Percentiles rank a stretch among this genome's conserved stretches.
phyloP scores from a whole-genome alignment of 768 basidiomycete genomes.

The Epithele typhae region DNA sequence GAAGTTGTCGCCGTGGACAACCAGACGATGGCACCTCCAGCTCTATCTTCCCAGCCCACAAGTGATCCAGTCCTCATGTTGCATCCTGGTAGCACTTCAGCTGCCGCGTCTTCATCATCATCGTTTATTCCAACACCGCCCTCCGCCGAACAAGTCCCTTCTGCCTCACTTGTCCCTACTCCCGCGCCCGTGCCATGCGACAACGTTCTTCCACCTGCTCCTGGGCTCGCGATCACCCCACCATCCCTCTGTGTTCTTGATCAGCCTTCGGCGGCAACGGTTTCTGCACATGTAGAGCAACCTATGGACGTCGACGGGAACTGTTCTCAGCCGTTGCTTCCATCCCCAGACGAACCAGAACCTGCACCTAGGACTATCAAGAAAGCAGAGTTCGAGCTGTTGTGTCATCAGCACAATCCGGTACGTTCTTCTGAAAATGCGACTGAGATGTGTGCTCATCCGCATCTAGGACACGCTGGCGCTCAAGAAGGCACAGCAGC shows the following conservation, averaged over 20 bases:
- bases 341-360: neutral
- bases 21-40: slow-evolving; percentile 12
- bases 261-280: neutral
- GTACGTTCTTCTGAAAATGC: slow-evolving; percentile 41
- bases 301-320: slow-evolving; percentile 36
- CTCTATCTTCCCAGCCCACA: neutral
- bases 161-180: too few relatives aligned
- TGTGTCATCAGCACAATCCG: slow-evolving; percentile 89
- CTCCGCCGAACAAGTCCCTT: too few relatives aligned
- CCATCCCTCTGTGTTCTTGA: neutral
- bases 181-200: too few relatives aligned
- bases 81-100: neutral
- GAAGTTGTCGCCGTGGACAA: slow-evolving; percentile 66
- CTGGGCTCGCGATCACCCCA: neutral
- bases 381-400: slow-evolving; percentile 69
- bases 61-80: neutral
- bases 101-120: too few relatives aligned
- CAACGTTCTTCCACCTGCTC: too few relatives aligned
- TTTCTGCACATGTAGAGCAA: slow-evolving; percentile 6
- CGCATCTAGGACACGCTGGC: slow-evolving; percentile 61
- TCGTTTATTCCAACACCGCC: too few relatives aligned
- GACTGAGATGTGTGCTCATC: too few relatives aligned
- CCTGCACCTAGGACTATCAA: slow-evolving; percentile 49
- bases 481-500: slow-evolving; percentile 69
- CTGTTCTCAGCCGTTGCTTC: too few relatives aligned